A percentile compares a stretch with the other conserved stretches of the same genome.
Evolutionary conservation across 495 filamentous ascomycete species (phyloP).

Genomic region (Daldinia childiae): DNA sequence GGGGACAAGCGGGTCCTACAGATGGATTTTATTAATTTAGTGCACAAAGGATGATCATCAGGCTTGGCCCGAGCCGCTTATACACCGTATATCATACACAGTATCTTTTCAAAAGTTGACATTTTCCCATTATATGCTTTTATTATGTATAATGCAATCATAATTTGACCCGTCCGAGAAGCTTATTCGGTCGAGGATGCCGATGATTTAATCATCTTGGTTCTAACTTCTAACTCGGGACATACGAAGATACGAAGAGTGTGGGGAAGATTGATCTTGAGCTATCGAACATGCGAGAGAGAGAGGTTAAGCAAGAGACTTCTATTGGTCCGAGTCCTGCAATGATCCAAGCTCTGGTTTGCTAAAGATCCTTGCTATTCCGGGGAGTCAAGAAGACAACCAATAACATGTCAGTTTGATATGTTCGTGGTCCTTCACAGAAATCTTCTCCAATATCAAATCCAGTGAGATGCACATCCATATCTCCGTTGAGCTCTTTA

Average conservation of each 20-base stretch:
- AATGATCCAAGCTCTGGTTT: slow-evolving; percentile 30
- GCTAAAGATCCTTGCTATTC: slow-evolving; percentile 35
- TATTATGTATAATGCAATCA: neutral
- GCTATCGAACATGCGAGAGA: neutral
- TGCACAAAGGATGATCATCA: slow-evolving; percentile 36
- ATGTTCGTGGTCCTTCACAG: slow-evolving; percentile 28
- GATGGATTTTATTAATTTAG: slow-evolving; percentile 41
- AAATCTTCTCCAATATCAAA: slow-evolving; percentile 30
- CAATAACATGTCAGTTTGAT: slow-evolving; percentile 22
- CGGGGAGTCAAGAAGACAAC: slow-evolving; percentile 23
- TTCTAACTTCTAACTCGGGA: slow-evolving; percentile 26
- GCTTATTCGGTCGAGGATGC: slow-evolving; percentile 6
- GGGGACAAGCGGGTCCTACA: slow-evolving; percentile 31
- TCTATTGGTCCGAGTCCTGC: slow-evolving; percentile 32
- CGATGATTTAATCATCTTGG: slow-evolving; percentile 26
- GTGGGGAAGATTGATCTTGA: slow-evolving; percentile 33
- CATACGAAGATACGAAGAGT: slow-evolving; percentile 18
- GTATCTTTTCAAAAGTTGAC: neutral
- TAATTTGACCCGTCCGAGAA: neutral
- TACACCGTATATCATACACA: neutral
- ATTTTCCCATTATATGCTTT: neutral
- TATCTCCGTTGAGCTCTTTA: slow-evolving; percentile 5
- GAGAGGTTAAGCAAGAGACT: slow-evolving; percentile 28
- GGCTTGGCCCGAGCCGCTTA: slow-evolving; percentile 41
- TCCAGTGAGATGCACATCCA: slow-evolving; percentile 13